A percentile compares a stretch with the other conserved stretches of the same genome.
phyloP scores from a whole-genome alignment of 2,329 filamentous ascomycete genomes.

The Diplodia sapinea region DNA sequence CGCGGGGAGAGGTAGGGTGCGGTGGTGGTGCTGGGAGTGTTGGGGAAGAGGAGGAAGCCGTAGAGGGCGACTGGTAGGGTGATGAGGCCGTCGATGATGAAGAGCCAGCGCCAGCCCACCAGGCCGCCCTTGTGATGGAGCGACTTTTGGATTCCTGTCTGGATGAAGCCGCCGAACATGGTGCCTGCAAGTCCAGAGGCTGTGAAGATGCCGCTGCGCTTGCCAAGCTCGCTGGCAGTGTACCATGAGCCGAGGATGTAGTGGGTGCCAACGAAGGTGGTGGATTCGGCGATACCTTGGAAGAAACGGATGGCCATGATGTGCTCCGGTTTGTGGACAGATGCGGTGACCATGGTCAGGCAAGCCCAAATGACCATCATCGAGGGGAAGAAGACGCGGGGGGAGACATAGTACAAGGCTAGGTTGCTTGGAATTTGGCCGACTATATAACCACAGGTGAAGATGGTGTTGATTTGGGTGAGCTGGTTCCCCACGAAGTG shows the following conservation, averaged over 20 bases:
- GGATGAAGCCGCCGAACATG: conserved; percentile 68
- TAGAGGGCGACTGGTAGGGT: conserved; percentile 63
- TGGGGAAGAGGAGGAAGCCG: conserved; percentile 57
- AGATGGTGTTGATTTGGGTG: conserved; percentile 57
- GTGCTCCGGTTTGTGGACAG: conserved; percentile 56
- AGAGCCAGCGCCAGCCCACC: conserved; percentile 60
- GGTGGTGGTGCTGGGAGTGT: conserved; percentile 51
- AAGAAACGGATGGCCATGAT: conserved; percentile 66
- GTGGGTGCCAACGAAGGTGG: conserved; percentile 63
- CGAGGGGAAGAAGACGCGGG: conserved; percentile 66
- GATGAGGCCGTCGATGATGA: conserved; percentile 60
- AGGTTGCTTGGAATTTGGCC: conserved; percentile 68
- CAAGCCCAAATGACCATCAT: conserved; percentile 70
- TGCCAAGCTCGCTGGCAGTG: conserved; percentile 65
- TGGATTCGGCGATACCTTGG: conserved; percentile 61
- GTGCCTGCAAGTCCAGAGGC: conserved; percentile 65
- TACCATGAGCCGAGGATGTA: conserved; percentile 69
- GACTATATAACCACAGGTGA: conserved; percentile 51
- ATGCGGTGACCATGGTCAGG: conserved; percentile 67
- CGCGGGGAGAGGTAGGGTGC: conserved; percentile 51
- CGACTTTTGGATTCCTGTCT: conserved; percentile 57
- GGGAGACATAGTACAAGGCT: conserved; percentile 67
- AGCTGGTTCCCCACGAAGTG: conserved; percentile 49
- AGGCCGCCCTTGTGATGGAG: conserved; percentile 58
- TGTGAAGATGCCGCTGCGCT: conserved; percentile 66